These are phyloP conservation scores for Fusarium nelsonii DNA, from an alignment of 2,329 filamentous ascomycete species.

Conservation along the genomic window DNA sequence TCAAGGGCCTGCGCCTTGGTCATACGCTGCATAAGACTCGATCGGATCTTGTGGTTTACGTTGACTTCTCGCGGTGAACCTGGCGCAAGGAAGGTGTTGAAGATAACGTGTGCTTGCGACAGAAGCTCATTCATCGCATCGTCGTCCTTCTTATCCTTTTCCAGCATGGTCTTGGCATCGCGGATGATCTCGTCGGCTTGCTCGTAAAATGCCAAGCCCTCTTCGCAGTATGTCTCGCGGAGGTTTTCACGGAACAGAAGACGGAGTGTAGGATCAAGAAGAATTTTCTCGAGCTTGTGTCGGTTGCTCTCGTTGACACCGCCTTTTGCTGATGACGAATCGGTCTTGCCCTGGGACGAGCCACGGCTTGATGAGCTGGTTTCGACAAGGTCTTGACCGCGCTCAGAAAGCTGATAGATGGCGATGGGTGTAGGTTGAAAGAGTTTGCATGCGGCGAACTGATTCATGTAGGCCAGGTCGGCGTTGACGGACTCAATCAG, in stretches of 20 bases:
- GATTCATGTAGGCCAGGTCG: conserved; percentile 74
- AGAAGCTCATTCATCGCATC: conserved; percentile 94
- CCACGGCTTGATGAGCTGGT: conserved; percentile 66
- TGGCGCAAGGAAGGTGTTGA: conserved; percentile 97
- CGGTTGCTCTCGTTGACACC: conserved; percentile 89
- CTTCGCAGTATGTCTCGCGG: conserved; percentile 94
- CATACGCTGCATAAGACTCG: conserved; percentile 94
- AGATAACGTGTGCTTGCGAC: conserved; percentile 93
- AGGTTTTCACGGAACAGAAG: conserved; percentile 94
- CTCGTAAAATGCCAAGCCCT: conserved; percentile 95
- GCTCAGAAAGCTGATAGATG: conserved; percentile 85
- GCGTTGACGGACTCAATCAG: conserved; percentile 80
- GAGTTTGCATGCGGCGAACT: conserved; percentile 68
- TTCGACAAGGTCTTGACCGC: conserved; percentile 77
- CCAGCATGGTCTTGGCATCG: conserved; percentile 71
- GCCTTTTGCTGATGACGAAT: conserved; percentile 58
- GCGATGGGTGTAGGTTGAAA: conserved; percentile 90
- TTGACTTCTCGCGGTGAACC: conserved; percentile 97
- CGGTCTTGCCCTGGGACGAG: conserved; percentile 69
- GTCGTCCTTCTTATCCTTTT: conserved; percentile 72
- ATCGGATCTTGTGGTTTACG: conserved; percentile 94
- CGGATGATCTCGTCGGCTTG: conserved; percentile 90
- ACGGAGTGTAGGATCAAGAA: conserved; percentile 88
- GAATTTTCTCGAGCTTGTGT: conserved; percentile 90
- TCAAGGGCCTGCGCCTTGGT: conserved; percentile 95